Evolutionary conservation across 148 eudicot species (phyloP), one percentile per base, ranked within the genome.

Genomic region (Camellia lanceoleosa): DNA sequence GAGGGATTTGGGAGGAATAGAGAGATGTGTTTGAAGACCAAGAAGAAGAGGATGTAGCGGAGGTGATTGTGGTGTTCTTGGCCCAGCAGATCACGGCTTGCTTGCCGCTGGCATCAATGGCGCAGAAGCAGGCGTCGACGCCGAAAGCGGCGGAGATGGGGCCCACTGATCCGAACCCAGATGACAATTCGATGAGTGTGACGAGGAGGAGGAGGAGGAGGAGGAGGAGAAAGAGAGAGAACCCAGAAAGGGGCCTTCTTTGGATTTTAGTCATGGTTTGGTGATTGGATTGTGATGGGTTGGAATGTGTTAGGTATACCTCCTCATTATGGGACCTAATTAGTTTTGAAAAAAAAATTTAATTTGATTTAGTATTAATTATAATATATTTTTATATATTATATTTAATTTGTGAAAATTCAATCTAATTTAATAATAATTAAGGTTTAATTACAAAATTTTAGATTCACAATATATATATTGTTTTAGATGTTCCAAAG

Each of bases 21-120:
- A 56, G 71, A 4, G 85, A 65, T 3, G 84, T 71, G 5, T 59
- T 77, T 0, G 81, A 72, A 8, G 82, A 52, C 1, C 81, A 72
- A 0, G 84, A 61, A 7, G 87, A 80, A n/a, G 68, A 61, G 3
- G 73, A 52, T 0, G 79, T 18, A 52, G 75, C 44, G n/a, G 73
- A 54, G 12, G 75, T 6, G 42, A 7, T n/a, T 46, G 82, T 84
- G 14, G 78, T 83, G 19, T 85, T 87, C 52, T 75, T 87, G 7
- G 87, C 91, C 98, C 98, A 96, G 80, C 99, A 96, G 66, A 92
- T 86, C 2, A 93, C 87, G 23, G 73, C 89, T 69, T 96, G 99
- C 64, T 89, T 91, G 10, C 99, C 95, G 77, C 98, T 91, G 20
- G 99, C 99, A 47, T 96, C 99, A 47, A 96, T 96, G 75, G 99